Conservation (phyloP, 257 asterid species). For the Solanum pennellii region DNA sequence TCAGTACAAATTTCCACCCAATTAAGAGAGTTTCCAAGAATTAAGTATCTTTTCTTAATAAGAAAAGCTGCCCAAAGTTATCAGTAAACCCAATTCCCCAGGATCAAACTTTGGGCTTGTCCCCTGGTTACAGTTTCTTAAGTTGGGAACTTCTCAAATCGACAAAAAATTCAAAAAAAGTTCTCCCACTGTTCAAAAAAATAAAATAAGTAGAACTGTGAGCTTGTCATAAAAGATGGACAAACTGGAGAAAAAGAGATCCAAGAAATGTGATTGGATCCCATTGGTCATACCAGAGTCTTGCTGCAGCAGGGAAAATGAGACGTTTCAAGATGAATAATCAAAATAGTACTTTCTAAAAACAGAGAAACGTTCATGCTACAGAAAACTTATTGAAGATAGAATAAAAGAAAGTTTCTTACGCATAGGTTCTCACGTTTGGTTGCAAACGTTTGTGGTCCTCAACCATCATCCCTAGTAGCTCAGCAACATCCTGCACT, state of each 20-base stretch:
- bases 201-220: neutral
- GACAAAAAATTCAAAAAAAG: neutral
- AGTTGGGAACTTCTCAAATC: neutral
- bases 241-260: neutral
- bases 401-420: conserved; percentile 30
- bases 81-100: neutral
- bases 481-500: conserved; percentile 99
- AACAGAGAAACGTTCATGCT: neutral
- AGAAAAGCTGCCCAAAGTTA: neutral
- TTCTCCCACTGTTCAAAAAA: neutral
- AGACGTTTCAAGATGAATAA: neutral
- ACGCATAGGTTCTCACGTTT: conserved; percentile 96
- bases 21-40: neutral
- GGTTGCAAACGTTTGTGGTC: conserved; percentile 92
- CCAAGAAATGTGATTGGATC: neutral
- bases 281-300: neutral
- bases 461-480: conserved; percentile 99
- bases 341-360: neutral
- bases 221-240: neutral
- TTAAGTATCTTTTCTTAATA: neutral
- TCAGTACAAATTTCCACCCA: neutral
- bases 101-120: neutral
- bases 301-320: neutral
- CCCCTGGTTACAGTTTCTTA: neutral
- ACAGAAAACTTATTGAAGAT: neutral